These are phyloP conservation scores for Rheum nobile DNA, from an alignment of 148 eudicot genomes.

Conservation along the genomic window DNA sequence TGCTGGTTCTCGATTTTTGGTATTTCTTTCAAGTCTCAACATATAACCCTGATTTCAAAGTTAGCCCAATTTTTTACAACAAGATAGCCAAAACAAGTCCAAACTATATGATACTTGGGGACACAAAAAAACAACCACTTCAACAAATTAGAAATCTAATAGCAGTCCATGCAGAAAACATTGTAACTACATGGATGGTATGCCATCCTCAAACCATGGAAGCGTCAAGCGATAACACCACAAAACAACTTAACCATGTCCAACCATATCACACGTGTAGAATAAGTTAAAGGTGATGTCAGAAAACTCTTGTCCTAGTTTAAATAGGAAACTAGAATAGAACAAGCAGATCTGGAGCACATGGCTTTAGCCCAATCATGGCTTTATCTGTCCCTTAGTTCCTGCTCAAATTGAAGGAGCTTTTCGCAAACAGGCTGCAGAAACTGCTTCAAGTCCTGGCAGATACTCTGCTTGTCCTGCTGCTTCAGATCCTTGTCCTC, in stretches of 20 bases:
- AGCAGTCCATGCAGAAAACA: neutral
- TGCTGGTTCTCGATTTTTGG: neutral
- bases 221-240: neutral
- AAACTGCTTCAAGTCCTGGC: constrained; percentile 56
- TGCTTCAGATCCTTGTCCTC: constrained; percentile 60
- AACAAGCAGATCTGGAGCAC: neutral
- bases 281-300: neutral
- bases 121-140: neutral
- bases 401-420: constrained; percentile 61
- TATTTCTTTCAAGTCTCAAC: neutral
- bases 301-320: neutral
- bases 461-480: constrained; percentile 46
- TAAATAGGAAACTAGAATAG: neutral
- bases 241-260: neutral
- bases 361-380: neutral
- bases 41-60: neutral
- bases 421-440: constrained; percentile 67
- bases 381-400: constrained; percentile 57
- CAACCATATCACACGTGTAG: neutral
- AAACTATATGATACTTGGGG: neutral
- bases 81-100: too few species aligned
- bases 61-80: neutral
- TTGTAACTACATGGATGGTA: neutral
- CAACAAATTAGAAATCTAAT: neutral
- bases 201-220: neutral